These are phyloP conservation scores for Dendryphion nanum DNA, from an alignment of 2,329 filamentous ascomycete genomes.

Conservation along the genomic window DNA sequence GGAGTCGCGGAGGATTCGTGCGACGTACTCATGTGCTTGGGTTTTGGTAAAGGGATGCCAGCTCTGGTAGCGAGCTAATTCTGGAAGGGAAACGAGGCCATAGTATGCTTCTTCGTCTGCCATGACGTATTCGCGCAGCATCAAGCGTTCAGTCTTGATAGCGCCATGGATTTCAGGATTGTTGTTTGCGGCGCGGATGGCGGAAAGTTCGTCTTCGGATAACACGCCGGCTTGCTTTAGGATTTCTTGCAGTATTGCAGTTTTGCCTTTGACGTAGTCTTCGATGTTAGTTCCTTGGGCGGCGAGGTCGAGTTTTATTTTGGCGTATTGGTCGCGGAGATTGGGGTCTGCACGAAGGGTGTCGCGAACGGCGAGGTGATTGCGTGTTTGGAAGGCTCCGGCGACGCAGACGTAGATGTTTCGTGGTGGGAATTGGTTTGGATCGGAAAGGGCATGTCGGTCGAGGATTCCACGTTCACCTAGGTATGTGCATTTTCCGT, in stretches of 20 bases:
- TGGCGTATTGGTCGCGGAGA: conserved; percentile 31
- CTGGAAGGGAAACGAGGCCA: conserved; percentile 20
- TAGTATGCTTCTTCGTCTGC: conserved; percentile 21
- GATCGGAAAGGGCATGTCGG: conserved; percentile 35
- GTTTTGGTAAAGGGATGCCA: conserved; percentile 21
- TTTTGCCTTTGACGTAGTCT: conserved; percentile 22
- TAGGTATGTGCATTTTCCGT: conserved; percentile 33
- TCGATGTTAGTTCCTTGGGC: conserved; percentile 15
- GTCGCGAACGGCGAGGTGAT: conserved; percentile 40
- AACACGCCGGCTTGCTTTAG: conserved; percentile 12
- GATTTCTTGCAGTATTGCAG: conserved; percentile 19
- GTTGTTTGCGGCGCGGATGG: conserved; percentile 15
- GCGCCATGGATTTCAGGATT: conserved; percentile 15
- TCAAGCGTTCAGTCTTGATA: conserved; percentile 20
- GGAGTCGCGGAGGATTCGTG: conserved; percentile 16
- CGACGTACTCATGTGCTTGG: conserved; percentile 18
- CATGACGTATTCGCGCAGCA: conserved; percentile 26
- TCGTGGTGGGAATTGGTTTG: conserved; percentile 20
- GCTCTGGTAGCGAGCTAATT: conserved; percentile 28
- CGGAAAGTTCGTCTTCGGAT: conserved; percentile 17
- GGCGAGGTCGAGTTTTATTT: conserved; percentile 20
- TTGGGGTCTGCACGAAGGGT: conserved; percentile 27
- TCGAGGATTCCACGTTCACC: conserved; percentile 38
- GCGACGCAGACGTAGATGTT: conserved; percentile 41
- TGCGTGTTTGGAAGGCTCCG: conserved; percentile 32